Evolutionary conservation across 192 early-diverging fungal species (phyloP).

Genomic region (Powellomyces hirtus): DNA sequence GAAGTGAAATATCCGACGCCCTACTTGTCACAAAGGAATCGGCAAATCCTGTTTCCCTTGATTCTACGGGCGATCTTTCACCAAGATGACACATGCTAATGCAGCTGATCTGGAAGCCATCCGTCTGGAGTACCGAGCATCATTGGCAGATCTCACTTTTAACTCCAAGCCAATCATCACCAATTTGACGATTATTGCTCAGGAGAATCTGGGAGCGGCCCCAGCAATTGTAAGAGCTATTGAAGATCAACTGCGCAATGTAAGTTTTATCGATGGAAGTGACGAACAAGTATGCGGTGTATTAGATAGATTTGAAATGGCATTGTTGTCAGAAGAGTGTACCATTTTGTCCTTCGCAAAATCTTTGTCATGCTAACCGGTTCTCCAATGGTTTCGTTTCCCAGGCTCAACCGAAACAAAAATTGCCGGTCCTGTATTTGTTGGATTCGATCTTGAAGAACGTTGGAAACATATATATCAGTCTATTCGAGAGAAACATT

Average conservation of each 20-base stretch:
- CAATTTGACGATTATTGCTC: conserved; percentile 80
- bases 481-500: conserved; percentile 70
- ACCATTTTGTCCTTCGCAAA: not conserved
- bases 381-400: conserved; percentile 9
- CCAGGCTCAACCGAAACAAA: conserved; percentile 70
- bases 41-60: not conserved
- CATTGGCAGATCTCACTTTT: conserved; percentile 80
- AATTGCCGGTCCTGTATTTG: conserved; percentile 86
- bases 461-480: conserved; percentile 75
- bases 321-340: too few relatives aligned
- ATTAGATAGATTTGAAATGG: conserved; percentile 2
- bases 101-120: conserved; percentile 32
- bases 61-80: not conserved
- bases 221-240: conserved; percentile 77
- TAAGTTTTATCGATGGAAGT: conserved; percentile 43
- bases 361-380: not conserved
- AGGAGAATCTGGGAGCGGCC: conserved; percentile 65
- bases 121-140: conserved; percentile 58
- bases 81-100: not conserved
- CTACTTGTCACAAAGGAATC: too few relatives aligned
- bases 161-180: conserved; percentile 94
- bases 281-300: too few relatives aligned
- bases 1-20: too few relatives aligned
- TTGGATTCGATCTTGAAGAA: conserved; percentile 97
- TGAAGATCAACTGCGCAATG: conserved; percentile 55